Percentiles rank a stretch among this genome's conserved stretches.
Conservation (phyloP, 2,329 filamentous ascomycete species). For the Fusarium acutatum region DNA sequence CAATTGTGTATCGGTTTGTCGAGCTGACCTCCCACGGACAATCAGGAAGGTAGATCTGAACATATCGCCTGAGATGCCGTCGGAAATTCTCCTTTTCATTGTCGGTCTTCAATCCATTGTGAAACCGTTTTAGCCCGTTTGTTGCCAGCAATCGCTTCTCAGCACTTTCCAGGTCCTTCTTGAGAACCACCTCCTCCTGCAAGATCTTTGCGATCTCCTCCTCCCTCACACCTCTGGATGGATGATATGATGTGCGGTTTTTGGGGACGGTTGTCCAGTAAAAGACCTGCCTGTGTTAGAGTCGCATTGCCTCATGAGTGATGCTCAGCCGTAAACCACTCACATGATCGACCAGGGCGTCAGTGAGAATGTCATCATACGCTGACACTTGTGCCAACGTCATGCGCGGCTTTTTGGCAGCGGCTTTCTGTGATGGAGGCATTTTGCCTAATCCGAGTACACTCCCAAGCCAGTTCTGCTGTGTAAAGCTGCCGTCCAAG, state of each 20-base stretch:
- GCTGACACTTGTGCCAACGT: constrained; percentile 87
- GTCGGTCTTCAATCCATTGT: constrained; percentile 71
- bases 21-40: constrained; percentile 92
- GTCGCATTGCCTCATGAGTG: constrained; percentile 7
- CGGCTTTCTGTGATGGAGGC: constrained; percentile 48
- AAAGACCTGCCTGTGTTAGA: constrained; percentile 66
- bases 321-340: constrained; percentile 49
- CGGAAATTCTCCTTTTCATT: constrained; percentile 88
- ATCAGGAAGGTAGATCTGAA: constrained; percentile 91
- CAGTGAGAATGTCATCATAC: constrained; percentile 95
- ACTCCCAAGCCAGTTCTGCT: not conserved
- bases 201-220: constrained; percentile 69
- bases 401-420: constrained; percentile 73
- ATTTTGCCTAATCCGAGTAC: constrained; percentile 36
- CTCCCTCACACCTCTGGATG: constrained; percentile 79
- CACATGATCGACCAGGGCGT: constrained; percentile 95
- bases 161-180: constrained; percentile 75
- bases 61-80: constrained; percentile 86
- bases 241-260: constrained; percentile 86
- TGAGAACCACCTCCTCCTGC: constrained; percentile 74
- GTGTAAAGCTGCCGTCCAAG: not conserved
- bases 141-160: constrained; percentile 77
- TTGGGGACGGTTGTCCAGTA: constrained; percentile 98
- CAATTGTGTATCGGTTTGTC: constrained; percentile 95
- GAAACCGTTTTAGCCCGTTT: constrained; percentile 77